Percentiles rank a stretch among this genome's conserved stretches.
phyloP scores from a whole-genome alignment of 23 red algal genomes.

The Gracilaria gracilis region DNA sequence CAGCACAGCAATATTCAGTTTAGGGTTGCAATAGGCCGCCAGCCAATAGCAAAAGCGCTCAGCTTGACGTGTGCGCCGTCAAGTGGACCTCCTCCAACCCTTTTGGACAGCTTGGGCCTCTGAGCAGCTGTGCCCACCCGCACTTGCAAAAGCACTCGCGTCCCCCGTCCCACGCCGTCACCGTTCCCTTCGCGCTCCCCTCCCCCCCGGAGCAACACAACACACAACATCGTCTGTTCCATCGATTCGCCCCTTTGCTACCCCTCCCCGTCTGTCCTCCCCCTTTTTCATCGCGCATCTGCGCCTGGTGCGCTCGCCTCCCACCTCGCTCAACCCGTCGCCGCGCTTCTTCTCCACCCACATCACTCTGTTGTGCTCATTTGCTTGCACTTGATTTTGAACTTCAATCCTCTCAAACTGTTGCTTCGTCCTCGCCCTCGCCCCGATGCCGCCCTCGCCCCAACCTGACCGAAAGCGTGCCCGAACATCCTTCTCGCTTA shows the following conservation, averaged over 20 bases:
- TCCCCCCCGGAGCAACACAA: background rate
- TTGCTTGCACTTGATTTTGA: background rate
- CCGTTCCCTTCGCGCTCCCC: too few relatives aligned
- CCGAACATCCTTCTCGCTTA: background rate
- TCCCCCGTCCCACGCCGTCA: too few relatives aligned
- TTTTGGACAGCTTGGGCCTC: too few relatives aligned
- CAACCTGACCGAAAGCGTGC: constrained; percentile 4
- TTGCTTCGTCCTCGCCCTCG: background rate
- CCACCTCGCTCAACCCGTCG: too few relatives aligned
- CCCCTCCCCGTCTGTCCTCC: background rate
- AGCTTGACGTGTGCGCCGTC: background rate
- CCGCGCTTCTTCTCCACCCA: background rate
- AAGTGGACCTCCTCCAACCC: constrained; percentile 14
- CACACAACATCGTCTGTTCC: background rate
- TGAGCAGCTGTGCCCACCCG: too few relatives aligned
- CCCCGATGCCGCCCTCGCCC: background rate
- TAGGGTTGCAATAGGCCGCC: background rate
- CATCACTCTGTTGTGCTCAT: too few relatives aligned
- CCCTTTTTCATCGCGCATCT: background rate
- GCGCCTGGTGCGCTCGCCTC: background rate
- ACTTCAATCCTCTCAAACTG: background rate
- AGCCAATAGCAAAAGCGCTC: background rate
- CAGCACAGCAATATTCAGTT: background rate
- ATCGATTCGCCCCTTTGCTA: background rate
- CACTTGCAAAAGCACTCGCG: background rate